These are phyloP conservation scores for Insectozyma bohioensis DNA, from an alignment of 1,139 yeast species.

Conservation along the genomic window DNA sequence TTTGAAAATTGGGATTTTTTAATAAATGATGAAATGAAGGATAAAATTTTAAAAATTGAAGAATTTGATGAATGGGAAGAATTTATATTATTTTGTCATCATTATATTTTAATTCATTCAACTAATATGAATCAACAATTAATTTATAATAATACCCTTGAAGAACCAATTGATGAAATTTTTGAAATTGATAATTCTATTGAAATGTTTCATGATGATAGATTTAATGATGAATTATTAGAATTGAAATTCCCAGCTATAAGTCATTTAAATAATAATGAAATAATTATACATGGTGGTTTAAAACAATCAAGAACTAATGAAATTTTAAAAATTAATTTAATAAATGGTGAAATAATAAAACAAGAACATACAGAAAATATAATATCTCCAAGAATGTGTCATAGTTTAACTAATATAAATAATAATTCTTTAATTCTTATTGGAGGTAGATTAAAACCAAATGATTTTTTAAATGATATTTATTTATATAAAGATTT, in stretches of 20 bases:
- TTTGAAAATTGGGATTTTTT: conserved; percentile 55
- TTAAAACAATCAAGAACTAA: conserved; percentile 44
- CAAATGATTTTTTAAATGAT: conserved; percentile 44
- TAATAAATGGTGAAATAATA: conserved; percentile 10
- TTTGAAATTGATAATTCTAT: conserved; percentile 12
- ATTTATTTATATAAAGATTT: conserved; percentile 20
- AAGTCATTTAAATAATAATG: conserved; percentile 20
- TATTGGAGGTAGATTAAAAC: conserved; percentile 73
- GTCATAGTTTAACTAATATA: conserved; percentile 52
- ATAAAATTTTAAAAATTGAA: conserved; percentile 52
- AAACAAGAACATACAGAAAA: conserved; percentile 4
- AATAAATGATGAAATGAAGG: conserved; percentile 40
- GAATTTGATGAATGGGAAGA: conserved; percentile 87
- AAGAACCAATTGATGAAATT: conserved; percentile 5
- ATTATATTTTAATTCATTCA: conserved; percentile 70
- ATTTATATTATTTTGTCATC: conserved; percentile 73
- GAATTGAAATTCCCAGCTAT: conserved; percentile 53
- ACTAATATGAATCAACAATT: conserved; percentile 33
- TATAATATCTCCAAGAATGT: conserved; percentile 51
- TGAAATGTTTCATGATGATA: conserved; percentile 10
- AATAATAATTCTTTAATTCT: conserved; percentile 31
- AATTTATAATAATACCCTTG: conserved; percentile 12
- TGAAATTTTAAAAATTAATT: conserved; percentile 16
- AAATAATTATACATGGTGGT: conserved; percentile 57
- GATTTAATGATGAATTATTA: conserved; percentile 14